Conservation (phyloP, 257 asterid genomes). For the Plectranthus barbatus region DNA sequence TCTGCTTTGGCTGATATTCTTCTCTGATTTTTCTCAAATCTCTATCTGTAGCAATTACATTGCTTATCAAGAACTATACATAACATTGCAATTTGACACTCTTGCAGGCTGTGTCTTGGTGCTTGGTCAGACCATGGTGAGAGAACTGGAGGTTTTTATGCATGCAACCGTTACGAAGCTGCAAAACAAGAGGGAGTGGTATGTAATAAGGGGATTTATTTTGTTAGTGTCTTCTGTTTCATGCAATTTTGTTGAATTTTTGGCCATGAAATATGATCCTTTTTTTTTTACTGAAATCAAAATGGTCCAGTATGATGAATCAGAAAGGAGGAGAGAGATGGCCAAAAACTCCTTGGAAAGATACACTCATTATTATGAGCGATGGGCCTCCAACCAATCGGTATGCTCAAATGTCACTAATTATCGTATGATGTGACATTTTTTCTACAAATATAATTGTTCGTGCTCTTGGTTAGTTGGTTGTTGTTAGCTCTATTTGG, state of each 20-base stretch:
- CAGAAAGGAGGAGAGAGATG: conserved; percentile 98
- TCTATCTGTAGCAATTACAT: background rate
- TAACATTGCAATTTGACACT: background rate
- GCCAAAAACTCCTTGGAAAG: conserved; percentile 99
- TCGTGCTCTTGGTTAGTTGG: background rate
- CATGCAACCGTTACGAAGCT: conserved; percentile 96
- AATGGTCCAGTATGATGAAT: conserved; percentile 76
- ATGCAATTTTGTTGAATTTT: background rate
- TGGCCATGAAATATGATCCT: background rate
- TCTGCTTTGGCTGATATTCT: background rate
- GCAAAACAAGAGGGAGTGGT: conserved; percentile 99
- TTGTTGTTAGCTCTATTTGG: too few relatives aligned
- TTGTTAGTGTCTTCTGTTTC: background rate
- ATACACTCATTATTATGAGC: conserved; percentile 97
- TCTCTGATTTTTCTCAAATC: background rate
- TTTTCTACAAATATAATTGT: background rate
- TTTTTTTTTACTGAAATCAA: conserved; percentile 7
- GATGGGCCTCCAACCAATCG: conserved; percentile 99
- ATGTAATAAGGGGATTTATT: conserved; percentile 15
- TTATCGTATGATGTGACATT: background rate
- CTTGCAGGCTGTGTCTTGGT: conserved; percentile 87
- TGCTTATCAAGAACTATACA: background rate
- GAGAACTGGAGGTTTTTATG: conserved; percentile 98
- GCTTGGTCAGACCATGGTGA: conserved; percentile 99
- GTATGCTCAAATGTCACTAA: conserved; percentile 33